A percentile compares a stretch with the other conserved stretches of the same genome.
Conservation (phyloP, 768 basidiomycete species). For the Leccinum longicurvipes region DNA sequence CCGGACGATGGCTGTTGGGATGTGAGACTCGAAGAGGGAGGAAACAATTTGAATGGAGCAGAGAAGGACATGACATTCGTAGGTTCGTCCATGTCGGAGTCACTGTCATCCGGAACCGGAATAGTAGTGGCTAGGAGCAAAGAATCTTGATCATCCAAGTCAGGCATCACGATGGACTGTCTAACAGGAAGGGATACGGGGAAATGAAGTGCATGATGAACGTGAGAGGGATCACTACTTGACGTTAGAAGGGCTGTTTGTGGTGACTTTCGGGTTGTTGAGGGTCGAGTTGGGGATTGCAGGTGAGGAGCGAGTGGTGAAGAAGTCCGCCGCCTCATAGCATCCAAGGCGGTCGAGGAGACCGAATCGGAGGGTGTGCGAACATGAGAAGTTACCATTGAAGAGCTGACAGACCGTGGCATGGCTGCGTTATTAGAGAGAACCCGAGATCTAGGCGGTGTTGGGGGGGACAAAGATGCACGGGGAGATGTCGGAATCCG, state of each 20-base stretch:
- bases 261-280: slow-evolving; percentile 38
- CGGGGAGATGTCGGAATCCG: slow-evolving; percentile 50
- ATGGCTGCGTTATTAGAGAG: slow-evolving; percentile 36
- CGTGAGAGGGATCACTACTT: slow-evolving; percentile 22
- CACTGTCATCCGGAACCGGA: slow-evolving; percentile 73
- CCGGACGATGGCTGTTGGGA: slow-evolving; percentile 49
- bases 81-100: slow-evolving; percentile 59
- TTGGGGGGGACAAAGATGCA: slow-evolving; percentile 45
- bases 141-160: slow-evolving; percentile 51
- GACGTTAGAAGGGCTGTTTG: slow-evolving; percentile 38
- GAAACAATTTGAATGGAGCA: slow-evolving; percentile 53
- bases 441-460: slow-evolving; percentile 40
- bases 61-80: slow-evolving; percentile 72
- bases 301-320: slow-evolving; percentile 41
- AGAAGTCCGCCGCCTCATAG: slow-evolving; percentile 43
- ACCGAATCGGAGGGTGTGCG: slow-evolving; percentile 44
- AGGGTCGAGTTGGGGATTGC: slow-evolving; percentile 31
- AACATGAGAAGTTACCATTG: slow-evolving; percentile 33
- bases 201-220: slow-evolving; percentile 12
- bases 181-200: slow-evolving; percentile 36
- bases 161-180: slow-evolving; percentile 43
- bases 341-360: slow-evolving; percentile 21
- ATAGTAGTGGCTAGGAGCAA: slow-evolving; percentile 67
- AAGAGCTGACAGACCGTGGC: slow-evolving; percentile 44
- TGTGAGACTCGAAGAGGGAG: slow-evolving; percentile 37